phyloP scores from a whole-genome alignment of 371 early-diverging fungal species.

The Lichtheimia hyalospora region DNA sequence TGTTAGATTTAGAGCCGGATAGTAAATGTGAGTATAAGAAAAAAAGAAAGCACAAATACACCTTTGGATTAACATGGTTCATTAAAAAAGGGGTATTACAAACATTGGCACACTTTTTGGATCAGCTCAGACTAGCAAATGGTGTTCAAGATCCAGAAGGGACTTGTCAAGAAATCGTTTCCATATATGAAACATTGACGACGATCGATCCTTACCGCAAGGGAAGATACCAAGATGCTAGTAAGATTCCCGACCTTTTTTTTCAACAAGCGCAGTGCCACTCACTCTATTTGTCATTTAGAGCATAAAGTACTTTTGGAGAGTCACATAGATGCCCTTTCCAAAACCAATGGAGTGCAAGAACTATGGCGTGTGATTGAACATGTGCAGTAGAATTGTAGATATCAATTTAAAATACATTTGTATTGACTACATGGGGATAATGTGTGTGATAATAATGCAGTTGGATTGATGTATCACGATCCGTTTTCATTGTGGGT shows the following conservation, averaged over 20 bases:
- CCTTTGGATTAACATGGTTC: not conserved
- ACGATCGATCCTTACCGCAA: conserved; percentile 59
- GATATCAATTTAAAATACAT: no score
- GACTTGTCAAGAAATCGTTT: conserved; percentile 51
- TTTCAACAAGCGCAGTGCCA: no score
- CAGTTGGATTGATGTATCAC: no score
- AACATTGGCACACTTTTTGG: conserved; percentile 45
- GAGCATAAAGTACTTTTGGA: no score
- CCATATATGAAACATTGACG: conserved; percentile 50
- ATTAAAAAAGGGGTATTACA: conserved; percentile 50
- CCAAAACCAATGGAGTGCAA: no score
- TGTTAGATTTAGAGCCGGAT: conserved; percentile 86
- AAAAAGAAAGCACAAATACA: not conserved
- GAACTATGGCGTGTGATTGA: no score
- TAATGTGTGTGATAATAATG: no score
- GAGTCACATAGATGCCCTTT: no score
- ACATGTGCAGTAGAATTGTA: no score
- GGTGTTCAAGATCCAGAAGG: conserved; percentile 15
- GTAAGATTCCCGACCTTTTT: conserved; percentile 32
- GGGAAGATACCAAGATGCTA: conserved; percentile 65
- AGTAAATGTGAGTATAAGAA: conserved; percentile 73
- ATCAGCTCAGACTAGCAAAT: conserved; percentile 29
- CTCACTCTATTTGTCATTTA: no score
- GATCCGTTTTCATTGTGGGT: no score
- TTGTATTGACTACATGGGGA: no score